Evolutionary conservation across 192 early-diverging fungal genomes (phyloP), one percentile per base, ranked within the genome.

Genomic region (Phlyctochytrium arcticum): DNA sequence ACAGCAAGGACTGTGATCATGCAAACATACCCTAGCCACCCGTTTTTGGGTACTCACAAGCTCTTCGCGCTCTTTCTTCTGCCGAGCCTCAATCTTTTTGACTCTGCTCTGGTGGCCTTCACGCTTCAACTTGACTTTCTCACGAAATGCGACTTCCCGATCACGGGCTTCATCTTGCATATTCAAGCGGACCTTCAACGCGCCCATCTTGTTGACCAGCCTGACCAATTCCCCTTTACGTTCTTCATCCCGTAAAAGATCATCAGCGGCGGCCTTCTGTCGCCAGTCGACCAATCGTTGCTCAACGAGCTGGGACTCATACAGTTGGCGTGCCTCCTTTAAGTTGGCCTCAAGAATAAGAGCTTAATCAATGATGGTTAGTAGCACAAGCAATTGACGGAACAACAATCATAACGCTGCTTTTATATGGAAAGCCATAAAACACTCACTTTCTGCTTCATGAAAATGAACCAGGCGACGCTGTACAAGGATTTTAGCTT

Each of bases 231-330:
- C 54, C 3, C 24, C 37, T 32, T 70, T 70, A 19, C 54, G 37
- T 7, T 39, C 48, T 33, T 70, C 68, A 36, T 48, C 61, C 21
- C 47, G 24, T 7, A 70, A 9, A 6, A 70, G 60, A 19, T 63
- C 68, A 10, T 62, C 60, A 10, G 68, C 68, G 15, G 56, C 55
- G 15, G 26, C n/a, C 19, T 35, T 33, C 29, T 68, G 65, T 5
- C 65, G 65, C 56, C 30, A 35, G 2, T 68, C 65, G 15, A 33
- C 48, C 5, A 50, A 47, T 8, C 65, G 65, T 33, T 60, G 56
- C 48, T 68, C 65, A n/a, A 27, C 48, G n/a, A 68, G 65, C 29
- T 68, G 65, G 23, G 56, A 34, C 34, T 68, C 65, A 36, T 68
- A 68, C 23, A 60, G 65, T 36, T 68, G 44, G 9, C 65, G 65